These are phyloP conservation scores for Begonia masoniana DNA, from an alignment of 306 rosid genomes.

Conservation along the genomic window DNA sequence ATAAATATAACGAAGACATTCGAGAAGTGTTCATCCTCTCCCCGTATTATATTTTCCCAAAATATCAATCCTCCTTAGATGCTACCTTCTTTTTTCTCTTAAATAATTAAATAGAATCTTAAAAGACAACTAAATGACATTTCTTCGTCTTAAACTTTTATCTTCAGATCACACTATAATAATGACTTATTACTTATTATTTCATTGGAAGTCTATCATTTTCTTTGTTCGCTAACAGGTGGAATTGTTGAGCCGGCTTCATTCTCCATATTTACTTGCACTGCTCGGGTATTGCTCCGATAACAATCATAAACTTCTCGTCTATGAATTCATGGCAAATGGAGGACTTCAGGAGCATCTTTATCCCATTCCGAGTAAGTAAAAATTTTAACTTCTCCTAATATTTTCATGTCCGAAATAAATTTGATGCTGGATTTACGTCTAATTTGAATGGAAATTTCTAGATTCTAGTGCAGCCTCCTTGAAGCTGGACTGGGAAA, in stretches of 20 bases:
- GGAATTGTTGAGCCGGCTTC: conserved; percentile 72
- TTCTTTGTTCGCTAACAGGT: conserved; percentile 28
- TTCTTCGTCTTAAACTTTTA: too few species aligned
- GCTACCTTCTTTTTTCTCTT: too few species aligned
- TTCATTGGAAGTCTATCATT: too few species aligned
- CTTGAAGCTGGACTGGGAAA: conserved; percentile 70
- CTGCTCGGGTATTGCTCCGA: conserved; percentile 83
- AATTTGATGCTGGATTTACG: neutral
- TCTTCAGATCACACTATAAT: too few species aligned
- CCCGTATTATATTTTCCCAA: too few species aligned
- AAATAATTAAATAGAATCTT: neutral
- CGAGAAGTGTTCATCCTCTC: too few species aligned
- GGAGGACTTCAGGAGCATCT: conserved; percentile 93
- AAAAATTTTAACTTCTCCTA: neutral
- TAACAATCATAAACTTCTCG: conserved; percentile 61
- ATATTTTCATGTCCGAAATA: too few species aligned
- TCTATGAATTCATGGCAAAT: conserved; percentile 81
- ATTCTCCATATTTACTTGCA: conserved; percentile 74
- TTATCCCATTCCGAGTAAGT: conserved; percentile 65
- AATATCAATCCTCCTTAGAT: too few species aligned
- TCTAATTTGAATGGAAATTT: conserved; percentile 2
- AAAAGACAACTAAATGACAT: neutral
- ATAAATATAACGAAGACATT: too few species aligned
- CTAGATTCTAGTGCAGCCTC: conserved; percentile 40
- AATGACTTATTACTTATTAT: too few species aligned